Base-by-base conservation (phyloP, 225 moss, liverwort and hornwort genomes). In the Straminergon stramineum region DNA sequence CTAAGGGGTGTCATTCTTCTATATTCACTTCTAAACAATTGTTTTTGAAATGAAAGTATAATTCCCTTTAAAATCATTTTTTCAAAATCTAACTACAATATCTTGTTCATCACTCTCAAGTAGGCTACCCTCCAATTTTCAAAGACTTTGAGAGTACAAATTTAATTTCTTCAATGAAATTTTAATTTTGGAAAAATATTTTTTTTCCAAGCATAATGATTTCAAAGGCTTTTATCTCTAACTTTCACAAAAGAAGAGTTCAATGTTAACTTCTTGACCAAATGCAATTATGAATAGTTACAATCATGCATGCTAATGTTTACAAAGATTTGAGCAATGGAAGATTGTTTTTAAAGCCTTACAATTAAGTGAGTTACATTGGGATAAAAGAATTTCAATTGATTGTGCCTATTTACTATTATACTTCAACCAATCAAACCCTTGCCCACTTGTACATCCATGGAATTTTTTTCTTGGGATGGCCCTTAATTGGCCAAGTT, bases 191-290 rank as follows among this genome's bases (percentile, higher is more conserved):
- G 0, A 0, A 8, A 30, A 75, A 28, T 3, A 16, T 9, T 31
- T 51, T 51, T 31, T 48, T 19, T 6, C 7, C 0, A 1, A 10
- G 1, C 2, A 6, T 0, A 51, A 75, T 51, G 20, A 19, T 32
- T 51, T 32, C 0, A 0, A 0, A 2, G 7, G 13, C 48, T 0
- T 32, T 0, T 19, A 20, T 32, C 6, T 32, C 20, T 32, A 12
- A 20, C 20, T 51, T 30, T 4, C 0, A 6, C 2, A 32, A 31
- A 48, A 7, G 9, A 74, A 10, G 8, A 28, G 10, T 16, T 45
- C n/a, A n/a, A n/a, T 17, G 5, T 0, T 2, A 17, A n/a, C n/a
- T 45, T 30, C 28, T 45, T 74, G 5, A 17, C 6, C 27, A 73
- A 45, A 74, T 17, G 28, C 28, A 45, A 45, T 45, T 11, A 74